Percentiles rank a stretch among this genome's conserved stretches.
Evolutionary conservation across 106 monocot species (phyloP).

Genomic region (Allium fistulosum): DNA sequence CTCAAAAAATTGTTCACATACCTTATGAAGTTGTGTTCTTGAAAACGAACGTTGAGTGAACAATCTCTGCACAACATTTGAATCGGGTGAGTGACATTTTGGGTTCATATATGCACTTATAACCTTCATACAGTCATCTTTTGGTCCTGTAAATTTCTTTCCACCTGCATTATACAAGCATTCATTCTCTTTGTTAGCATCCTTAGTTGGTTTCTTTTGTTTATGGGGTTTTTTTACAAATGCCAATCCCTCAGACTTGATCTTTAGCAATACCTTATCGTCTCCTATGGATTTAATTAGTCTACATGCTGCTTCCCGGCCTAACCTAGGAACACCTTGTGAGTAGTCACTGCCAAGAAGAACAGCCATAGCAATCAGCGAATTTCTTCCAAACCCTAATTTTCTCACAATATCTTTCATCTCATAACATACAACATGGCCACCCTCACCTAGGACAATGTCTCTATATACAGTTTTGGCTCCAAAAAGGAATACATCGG

Average conservation of each 20-base stretch:
- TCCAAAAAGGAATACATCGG: conserved; percentile 93
- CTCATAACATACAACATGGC: conserved; percentile 83
- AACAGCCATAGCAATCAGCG: conserved; percentile 74
- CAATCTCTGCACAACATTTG: conserved; percentile 51
- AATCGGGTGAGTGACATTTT: conserved; percentile 84
- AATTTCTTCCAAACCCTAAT: conserved; percentile 90
- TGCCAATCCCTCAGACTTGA: conserved; percentile 36
- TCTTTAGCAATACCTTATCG: conserved; percentile 35
- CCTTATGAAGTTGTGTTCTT: conserved; percentile 48
- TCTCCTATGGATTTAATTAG: conserved; percentile 80
- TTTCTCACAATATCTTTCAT: conserved; percentile 80
- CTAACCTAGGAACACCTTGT: conserved; percentile 71
- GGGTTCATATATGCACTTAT: conserved; percentile 85
- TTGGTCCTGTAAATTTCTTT: conserved; percentile 4
- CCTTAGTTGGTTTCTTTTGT: neutral
- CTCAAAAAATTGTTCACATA: conserved; percentile 57
- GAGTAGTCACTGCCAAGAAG: conserved; percentile 93
- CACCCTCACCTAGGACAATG: conserved; percentile 64
- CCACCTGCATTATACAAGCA: neutral
- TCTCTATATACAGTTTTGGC: conserved; percentile 92
- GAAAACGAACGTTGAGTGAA: conserved; percentile 39
- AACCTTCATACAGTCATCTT: conserved; percentile 39
- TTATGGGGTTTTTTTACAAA: neutral
- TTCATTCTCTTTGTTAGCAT: neutral
- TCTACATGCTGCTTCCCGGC: conserved; percentile 63